Percentiles rank a stretch among this genome's conserved stretches.
Evolutionary conservation across 2,329 filamentous ascomycete species (phyloP).

Genomic region (Ophiostoma novo-ulmi): DNA sequence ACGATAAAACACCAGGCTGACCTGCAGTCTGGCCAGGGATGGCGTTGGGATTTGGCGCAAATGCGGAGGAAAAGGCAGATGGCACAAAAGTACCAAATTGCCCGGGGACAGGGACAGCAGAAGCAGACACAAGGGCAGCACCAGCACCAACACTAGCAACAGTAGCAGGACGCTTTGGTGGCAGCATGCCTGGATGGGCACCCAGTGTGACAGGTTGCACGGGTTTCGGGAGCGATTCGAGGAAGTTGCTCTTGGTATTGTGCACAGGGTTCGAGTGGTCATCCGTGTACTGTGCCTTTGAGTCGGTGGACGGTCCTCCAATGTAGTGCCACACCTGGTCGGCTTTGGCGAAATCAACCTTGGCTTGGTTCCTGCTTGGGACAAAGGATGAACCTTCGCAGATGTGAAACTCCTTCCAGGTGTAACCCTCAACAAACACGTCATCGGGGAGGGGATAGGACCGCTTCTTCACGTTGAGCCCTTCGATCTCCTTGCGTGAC

Average conservation of each 20-base stretch:
- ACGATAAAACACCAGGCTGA: constrained; percentile 14
- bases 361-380: constrained; percentile 56
- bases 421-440: constrained; percentile 61
- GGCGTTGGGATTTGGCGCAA: not conserved
- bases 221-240: constrained; percentile 58
- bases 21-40: constrained; percentile 15
- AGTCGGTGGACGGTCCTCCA: constrained; percentile 78
- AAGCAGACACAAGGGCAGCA: constrained; percentile 25
- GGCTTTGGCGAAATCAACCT: constrained; percentile 65
- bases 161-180: constrained; percentile 11
- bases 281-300: constrained; percentile 85
- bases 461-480: constrained; percentile 63
- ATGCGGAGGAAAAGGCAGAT: not conserved
- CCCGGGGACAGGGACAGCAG: constrained; percentile 22
- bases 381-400: constrained; percentile 41
- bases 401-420: constrained; percentile 75
- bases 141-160: too few species aligned
- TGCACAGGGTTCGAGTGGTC: constrained; percentile 56
- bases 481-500: constrained; percentile 57
- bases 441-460: constrained; percentile 60
- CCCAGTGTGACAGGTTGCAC: constrained; percentile 28
- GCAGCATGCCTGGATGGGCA: constrained; percentile 20
- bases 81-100: not conserved
- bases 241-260: constrained; percentile 65
- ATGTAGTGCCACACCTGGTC: constrained; percentile 87